Evolutionary conservation across 2,329 filamentous ascomycete species (phyloP), one percentile per base, ranked within the genome.

Genomic region (Setomelanomma holmii): DNA sequence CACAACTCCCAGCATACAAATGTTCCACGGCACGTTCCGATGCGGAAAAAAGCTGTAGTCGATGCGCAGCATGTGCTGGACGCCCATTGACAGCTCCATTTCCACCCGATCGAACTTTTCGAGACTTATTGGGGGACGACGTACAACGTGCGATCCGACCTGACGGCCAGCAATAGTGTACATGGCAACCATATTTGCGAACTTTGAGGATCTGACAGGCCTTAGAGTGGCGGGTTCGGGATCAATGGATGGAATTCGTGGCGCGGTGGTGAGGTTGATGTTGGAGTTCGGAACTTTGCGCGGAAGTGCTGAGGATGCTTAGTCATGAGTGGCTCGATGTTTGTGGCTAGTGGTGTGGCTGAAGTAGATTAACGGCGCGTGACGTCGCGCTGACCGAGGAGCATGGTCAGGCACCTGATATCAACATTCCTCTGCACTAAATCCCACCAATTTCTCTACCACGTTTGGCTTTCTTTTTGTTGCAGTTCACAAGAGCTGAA

Each of bases 91-190:
- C 8, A 36, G 34, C 34, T 36, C 16, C 34, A 16, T 7, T 14
- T 7, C 27, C 10, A 10, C 14, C 27, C 14, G 10, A 14, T 30
- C 46, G 48, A 59, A 57, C 56, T 63, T 61, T 64, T 64, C 54
- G 30, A 45, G 36, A 14, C 5, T n/a, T 23, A 23, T 34, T 40
- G 33, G 34, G 56, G 54, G 42, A 27, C 4, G 40, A 78, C 80
- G 60, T 77, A 83, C 80, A 60, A 79, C 70, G 73, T 83, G 80
- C 56, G 80, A 82, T 73, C 80, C 80, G 68, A 83, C 77, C 75
- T 82, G 78, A 63, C 79, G 78, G 74, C 80, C 80, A 60, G 75
- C 66, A 63, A 82, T 74, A 51, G 76, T 74, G 75, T 83, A 83
- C 72, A 78, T 79, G 64, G 75, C 76, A 69, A 82, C 80, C 80